Evolutionary conservation across 345 rosid species (phyloP), one percentile per base, ranked within the genome.

Genomic region (Clausena lansium): DNA sequence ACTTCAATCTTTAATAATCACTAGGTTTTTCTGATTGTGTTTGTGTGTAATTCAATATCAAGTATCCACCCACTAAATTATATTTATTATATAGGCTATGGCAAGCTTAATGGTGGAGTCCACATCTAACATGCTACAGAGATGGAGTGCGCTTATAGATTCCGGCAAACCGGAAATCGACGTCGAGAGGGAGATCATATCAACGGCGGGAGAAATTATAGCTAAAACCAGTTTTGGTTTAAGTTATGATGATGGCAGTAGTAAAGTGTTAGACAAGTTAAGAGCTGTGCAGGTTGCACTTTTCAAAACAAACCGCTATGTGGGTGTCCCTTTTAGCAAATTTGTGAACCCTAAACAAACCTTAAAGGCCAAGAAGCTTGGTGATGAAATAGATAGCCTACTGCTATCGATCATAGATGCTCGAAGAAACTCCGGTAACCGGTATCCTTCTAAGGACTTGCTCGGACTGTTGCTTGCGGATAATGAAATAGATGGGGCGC

Each of bases 161-260:
- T 84, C 91, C 2, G 92, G 94, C 15, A 70, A 81, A 41, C 70
- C 75, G 0, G 93, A 85, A 22, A 88, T 96, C 28, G 97, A 96
- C 24, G 88, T 92, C 15, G 98, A 92, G 79, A 86, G 80, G 3
- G 97, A 93, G 75, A 89, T 93, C 71, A 88, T 81, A 22, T 82
- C 81, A 24, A 88, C 89, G 1, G 95, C 98, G 0, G 98, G 97
- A 1, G 98, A 96, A 77, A 96, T 96, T 62, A 92, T 96, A 0
- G 97, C 97, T 35, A 92, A 84, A 80, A 87, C 98, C 13, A 91
- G 97, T 83, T 96, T 96, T n/a, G 99, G 99, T 19, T 77, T 94
- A 33, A 81, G 76, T 52, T 86, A 86, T 63, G 84, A 83, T 78
- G 85, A 67, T 11, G 98, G 97, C 7, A 86, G 82, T 30, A 86